Percentiles rank a stretch among this genome's conserved stretches.
These are phyloP conservation scores for Cryphonectria parasitica DNA, from an alignment of 2,329 filamentous ascomycete genomes.

Conservation along the genomic window DNA sequence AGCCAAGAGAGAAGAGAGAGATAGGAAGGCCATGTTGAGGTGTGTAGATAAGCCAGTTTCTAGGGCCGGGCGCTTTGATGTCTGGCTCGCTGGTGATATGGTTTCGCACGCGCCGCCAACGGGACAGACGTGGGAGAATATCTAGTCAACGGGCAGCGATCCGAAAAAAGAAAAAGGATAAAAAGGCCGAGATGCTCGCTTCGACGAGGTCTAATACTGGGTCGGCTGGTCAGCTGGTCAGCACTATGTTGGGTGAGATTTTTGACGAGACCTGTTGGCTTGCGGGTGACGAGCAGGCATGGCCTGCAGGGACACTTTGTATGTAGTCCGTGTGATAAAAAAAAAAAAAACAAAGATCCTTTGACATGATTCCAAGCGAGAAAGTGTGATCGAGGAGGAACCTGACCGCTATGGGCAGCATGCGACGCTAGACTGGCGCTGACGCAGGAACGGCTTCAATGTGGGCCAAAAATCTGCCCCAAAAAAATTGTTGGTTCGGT, in stretches of 20 bases:
- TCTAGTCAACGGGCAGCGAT: neutral
- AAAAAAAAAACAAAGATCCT: neutral
- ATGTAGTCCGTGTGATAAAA: neutral
- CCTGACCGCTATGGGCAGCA: slow-evolving; percentile 17
- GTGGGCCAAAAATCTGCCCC: slow-evolving; percentile 11
- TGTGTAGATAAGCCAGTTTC: neutral
- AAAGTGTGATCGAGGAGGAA: neutral
- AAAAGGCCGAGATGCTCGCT: neutral
- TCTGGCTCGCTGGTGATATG: neutral
- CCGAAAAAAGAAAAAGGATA: neutral
- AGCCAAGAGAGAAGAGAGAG: neutral
- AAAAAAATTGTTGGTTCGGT: slow-evolving; percentile 9
- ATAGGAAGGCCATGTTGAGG: neutral
- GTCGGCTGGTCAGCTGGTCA: neutral
- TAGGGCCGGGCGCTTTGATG: slow-evolving; percentile 5
- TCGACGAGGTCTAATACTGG: neutral
- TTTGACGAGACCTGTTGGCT: neutral
- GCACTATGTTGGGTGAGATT: neutral
- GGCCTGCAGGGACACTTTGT: neutral
- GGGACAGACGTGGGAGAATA: neutral
- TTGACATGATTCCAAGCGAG: neutral
- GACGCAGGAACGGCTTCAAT: slow-evolving; percentile 26
- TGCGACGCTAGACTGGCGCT: slow-evolving; percentile 24
- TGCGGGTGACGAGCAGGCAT: neutral
- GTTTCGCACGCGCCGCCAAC: neutral